A percentile compares a stretch with the other conserved stretches of the same genome.
Conservation (phyloP, 192 early-diverging fungal species). For the Ramicandelaber brevisporus region DNA sequence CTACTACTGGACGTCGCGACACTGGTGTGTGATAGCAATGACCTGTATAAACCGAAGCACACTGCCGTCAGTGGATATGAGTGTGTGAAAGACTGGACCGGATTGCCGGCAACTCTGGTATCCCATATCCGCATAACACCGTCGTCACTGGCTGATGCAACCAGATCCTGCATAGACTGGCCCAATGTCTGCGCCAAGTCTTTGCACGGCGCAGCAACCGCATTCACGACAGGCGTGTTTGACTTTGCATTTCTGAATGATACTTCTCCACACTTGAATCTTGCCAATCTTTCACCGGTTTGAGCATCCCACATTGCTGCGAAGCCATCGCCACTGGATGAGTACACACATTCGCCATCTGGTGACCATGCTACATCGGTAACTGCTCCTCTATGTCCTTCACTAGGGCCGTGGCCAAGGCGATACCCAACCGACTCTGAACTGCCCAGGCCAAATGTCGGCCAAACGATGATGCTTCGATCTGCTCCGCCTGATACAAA, state of each 20-base stretch:
- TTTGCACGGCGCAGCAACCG: slow-evolving; percentile 27
- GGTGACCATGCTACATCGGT: slow-evolving; percentile 58
- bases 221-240: slow-evolving; percentile 53
- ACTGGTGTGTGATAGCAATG: slow-evolving; percentile 19
- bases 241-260: slow-evolving; percentile 39
- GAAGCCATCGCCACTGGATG: slow-evolving; percentile 46
- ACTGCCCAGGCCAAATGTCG: no score
- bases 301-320: slow-evolving; percentile 47
- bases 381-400: slow-evolving; percentile 50
- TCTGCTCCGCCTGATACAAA: slow-evolving; percentile 49
- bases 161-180: no score
- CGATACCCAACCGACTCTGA: no score
- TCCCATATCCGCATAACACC: slow-evolving; percentile 35
- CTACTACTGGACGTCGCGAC: slow-evolving; percentile 31
- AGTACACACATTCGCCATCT: slow-evolving; percentile 41
- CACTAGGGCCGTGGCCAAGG: slow-evolving; percentile 41
- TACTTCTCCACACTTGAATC: no score
- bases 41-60: no score
- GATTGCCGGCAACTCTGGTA: no score
- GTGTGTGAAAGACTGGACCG: no score
- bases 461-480: slow-evolving; percentile 54
- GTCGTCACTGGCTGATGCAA: slow-evolving; percentile 58
- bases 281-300: slow-evolving; percentile 51
- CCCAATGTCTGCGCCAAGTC: slow-evolving; percentile 25
- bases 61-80: no score